Evolutionary conservation across 768 basidiomycete species (phyloP).

Genomic region (Leccinum arenicola): DNA sequence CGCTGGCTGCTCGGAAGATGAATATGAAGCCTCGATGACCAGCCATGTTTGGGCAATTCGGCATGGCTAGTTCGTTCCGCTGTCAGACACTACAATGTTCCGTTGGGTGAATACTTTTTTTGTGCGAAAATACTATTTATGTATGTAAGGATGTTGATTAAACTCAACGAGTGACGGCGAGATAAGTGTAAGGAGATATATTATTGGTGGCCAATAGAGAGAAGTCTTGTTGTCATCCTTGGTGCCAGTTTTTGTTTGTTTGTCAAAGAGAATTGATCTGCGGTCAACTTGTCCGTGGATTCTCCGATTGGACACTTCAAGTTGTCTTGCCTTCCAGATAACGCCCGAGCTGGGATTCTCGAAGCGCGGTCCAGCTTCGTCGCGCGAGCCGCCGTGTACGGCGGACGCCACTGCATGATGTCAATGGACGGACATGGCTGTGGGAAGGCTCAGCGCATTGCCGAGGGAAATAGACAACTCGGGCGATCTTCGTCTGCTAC

Average conservation of each 20-base stretch:
- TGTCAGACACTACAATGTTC: constrained; percentile 43
- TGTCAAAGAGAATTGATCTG: neutral
- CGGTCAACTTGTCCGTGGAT: neutral
- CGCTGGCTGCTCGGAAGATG: constrained; percentile 38
- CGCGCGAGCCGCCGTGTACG: constrained; percentile 7
- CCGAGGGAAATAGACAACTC: constrained; percentile 44
- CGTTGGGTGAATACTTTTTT: neutral
- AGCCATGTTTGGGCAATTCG: constrained; percentile 24
- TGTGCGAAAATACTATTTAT: neutral
- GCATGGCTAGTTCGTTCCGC: constrained; percentile 63
- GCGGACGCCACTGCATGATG: constrained; percentile 12
- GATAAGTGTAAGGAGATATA: neutral
- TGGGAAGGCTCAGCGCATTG: neutral
- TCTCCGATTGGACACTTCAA: neutral
- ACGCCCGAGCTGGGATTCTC: constrained; percentile 1
- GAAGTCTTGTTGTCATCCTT: neutral
- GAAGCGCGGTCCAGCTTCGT: neutral
- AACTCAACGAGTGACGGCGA: neutral
- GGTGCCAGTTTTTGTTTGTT: neutral
- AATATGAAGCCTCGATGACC: constrained; percentile 60
- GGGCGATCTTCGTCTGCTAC: constrained; percentile 49
- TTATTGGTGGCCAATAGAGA: neutral
- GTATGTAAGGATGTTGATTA: neutral
- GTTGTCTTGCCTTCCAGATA: neutral
- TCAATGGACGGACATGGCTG: constrained; percentile 1